These are phyloP conservation scores for Porcisia hertigi DNA, from an alignment of 208 protist species.

Conservation along the genomic window DNA sequence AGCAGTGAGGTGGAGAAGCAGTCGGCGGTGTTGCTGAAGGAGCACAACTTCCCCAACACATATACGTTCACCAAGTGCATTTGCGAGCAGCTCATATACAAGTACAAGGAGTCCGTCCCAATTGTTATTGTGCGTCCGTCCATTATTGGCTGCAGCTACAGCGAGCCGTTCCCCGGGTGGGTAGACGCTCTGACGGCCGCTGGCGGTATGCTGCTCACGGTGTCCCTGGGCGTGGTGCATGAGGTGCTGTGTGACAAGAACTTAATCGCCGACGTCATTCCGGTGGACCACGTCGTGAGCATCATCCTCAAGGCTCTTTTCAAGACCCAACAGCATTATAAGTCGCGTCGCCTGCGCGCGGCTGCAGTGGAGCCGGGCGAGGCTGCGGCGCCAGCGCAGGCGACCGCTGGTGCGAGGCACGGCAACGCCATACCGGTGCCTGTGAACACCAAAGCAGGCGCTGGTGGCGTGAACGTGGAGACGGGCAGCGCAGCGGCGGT, in stretches of 20 bases:
- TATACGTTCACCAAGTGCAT: conserved; percentile 92
- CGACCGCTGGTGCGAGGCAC: not conserved
- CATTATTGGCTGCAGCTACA: conserved; percentile 82
- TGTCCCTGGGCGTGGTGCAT: conserved; percentile 53
- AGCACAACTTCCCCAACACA: conserved; percentile 84
- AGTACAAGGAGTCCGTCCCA: conserved; percentile 61
- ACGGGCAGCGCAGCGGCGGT: conserved; percentile 7
- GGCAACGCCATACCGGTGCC: conserved; percentile 11
- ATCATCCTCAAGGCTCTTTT: conserved; percentile 84
- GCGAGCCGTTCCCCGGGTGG: conserved; percentile 83
- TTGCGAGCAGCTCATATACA: conserved; percentile 70
- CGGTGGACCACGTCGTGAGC: conserved; percentile 87
- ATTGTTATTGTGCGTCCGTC: conserved; percentile 82
- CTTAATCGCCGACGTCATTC: conserved; percentile 73
- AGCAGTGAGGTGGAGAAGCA: conserved; percentile 46
- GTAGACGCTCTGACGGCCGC: conserved; percentile 82
- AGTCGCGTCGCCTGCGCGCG: conserved; percentile 21
- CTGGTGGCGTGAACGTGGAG: conserved; percentile 4
- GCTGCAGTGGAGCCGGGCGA: conserved; percentile 6
- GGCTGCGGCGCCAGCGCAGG: not conserved
- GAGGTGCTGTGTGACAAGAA: conserved; percentile 49
- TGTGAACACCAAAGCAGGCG: conserved; percentile 4
- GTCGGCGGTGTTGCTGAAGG: conserved; percentile 44
- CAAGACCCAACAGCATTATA: conserved; percentile 54
- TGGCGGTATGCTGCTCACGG: conserved; percentile 74